Percentiles rank a stretch among this genome's conserved stretches.
Evolutionary conservation across 2,329 filamentous ascomycete species (phyloP).

Genomic region (Hypoxylon sp.): DNA sequence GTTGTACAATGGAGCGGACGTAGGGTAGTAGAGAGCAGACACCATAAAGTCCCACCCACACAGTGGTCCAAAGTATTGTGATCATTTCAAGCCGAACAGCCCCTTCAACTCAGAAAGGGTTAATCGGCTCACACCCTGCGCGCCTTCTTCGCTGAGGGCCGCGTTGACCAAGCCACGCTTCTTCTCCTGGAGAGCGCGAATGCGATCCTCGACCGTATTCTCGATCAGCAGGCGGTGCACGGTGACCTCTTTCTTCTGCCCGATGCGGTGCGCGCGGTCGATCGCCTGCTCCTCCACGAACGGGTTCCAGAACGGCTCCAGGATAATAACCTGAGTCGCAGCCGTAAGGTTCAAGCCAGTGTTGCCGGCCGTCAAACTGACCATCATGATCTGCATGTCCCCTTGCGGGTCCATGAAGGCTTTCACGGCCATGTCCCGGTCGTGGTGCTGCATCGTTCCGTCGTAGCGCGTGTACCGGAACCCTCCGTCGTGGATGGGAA

Average conservation of each 20-base stretch:
- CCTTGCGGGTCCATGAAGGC: constrained; percentile 44
- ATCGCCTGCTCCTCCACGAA: constrained; percentile 82
- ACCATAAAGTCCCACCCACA: not conserved
- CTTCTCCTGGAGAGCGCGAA: constrained; percentile 74
- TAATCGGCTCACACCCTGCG: constrained; percentile 28
- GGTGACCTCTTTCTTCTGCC: constrained; percentile 71
- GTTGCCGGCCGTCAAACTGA: constrained; percentile 81
- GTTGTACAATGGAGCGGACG: not conserved
- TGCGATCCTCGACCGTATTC: constrained; percentile 79
- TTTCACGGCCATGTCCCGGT: constrained; percentile 45
- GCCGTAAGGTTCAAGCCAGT: constrained; percentile 78
- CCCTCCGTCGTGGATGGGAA: constrained; percentile 46
- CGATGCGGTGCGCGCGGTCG: constrained; percentile 82
- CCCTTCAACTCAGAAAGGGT: constrained; percentile 32
- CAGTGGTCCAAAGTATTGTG: not conserved
- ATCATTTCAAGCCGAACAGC: constrained; percentile 36
- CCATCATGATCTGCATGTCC: constrained; percentile 67
- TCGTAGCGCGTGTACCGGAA: constrained; percentile 50
- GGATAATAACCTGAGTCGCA: constrained; percentile 77
- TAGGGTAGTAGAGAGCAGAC: not conserved
- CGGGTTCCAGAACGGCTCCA: constrained; percentile 84
- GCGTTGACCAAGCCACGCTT: constrained; percentile 71
- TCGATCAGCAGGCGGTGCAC: constrained; percentile 76
- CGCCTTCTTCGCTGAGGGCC: constrained; percentile 44
- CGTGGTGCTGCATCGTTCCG: constrained; percentile 45